Evolutionary conservation across 805 yeast genomes (phyloP), one percentile per base, ranked within the genome.

Genomic region (Metschnikowia drakensbergensis): DNA sequence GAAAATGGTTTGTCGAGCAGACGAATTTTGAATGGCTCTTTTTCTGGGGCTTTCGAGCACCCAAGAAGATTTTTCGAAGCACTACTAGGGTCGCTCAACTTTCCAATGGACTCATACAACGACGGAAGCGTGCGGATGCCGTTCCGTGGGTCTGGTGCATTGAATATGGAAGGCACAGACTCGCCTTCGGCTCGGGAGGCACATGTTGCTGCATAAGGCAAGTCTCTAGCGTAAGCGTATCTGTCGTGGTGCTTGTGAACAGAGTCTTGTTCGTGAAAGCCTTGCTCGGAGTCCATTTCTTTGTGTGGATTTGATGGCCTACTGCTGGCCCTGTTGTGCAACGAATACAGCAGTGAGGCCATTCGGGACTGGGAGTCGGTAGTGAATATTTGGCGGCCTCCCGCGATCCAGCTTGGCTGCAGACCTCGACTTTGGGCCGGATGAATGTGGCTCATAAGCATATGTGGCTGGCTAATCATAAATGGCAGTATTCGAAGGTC

Each of bases 1-100:
- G 47, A 37, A 36, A 37, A 47, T 7, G 33, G 10, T 29, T 38
- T 26, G 50, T 44, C 48, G 8, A 47, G 31, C 31, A 35, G 26
- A 23, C 45, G 45, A 29, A 40, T 38, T 37, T 45, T 45, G 30
- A 42, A 25, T 6, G 7, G 32, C 25, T 42, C 45, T n/a, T 42
- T 34, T 11, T 42, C 37, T 4, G 45, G 45, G 6, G 25, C 13
- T 26, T 42, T 42, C 30, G 45, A 42, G 45, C 45, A 42, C 25
- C 45, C 32, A 32, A 34, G 25, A 26, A 34, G 35, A 22, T 32
- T 34, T 13, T 22, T 39, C 11, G 43, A 22, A 9, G 27, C 38
- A 3, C 17, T 17, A 17, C 6, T 42, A 3, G 37, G 25, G 31
- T 42, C 45, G 8, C 9, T 11, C 37, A 43, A 36, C 29, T 25